Conservation (phyloP, 2,329 filamentous ascomycete genomes). For the Cercospora zeina region DNA sequence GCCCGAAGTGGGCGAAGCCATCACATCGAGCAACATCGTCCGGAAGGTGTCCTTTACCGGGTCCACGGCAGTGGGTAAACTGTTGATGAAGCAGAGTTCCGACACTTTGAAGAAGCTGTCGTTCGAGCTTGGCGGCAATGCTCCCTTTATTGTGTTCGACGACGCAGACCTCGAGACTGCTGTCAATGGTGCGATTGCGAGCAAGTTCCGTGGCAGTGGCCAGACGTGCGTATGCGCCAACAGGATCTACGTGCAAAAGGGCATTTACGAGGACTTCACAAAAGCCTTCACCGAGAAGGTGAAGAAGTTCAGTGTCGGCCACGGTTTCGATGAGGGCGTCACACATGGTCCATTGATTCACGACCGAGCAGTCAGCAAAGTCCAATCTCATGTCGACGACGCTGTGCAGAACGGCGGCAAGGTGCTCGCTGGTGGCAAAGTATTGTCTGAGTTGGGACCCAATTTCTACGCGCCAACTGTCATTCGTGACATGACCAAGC, state of each 20-base stretch:
- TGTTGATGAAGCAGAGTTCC: constrained; percentile 29
- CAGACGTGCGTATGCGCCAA: constrained; percentile 53
- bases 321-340: constrained; percentile 65
- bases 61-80: constrained; percentile 33
- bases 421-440: constrained; percentile 22
- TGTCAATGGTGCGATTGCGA: constrained; percentile 28
- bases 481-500: constrained; percentile 27
- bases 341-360: constrained; percentile 87
- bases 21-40: constrained; percentile 66
- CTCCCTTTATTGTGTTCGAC: constrained; percentile 36
- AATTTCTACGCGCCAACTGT: constrained; percentile 34
- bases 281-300: constrained; percentile 51
- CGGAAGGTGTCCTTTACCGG: constrained; percentile 37
- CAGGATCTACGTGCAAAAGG: constrained; percentile 73
- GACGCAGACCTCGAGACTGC: constrained; percentile 34
- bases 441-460: constrained; percentile 43
- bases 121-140: constrained; percentile 36
- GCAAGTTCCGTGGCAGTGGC: constrained; percentile 33
- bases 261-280: constrained; percentile 54
- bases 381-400: constrained; percentile 73
- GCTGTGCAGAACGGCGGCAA: constrained; percentile 60
- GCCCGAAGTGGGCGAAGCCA: constrained; percentile 69
- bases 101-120: constrained; percentile 30
- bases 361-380: constrained; percentile 74
- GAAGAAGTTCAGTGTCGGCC: constrained; percentile 68